Conservation (phyloP, 306 rosid species). For the Vigna trinervia region DNA sequence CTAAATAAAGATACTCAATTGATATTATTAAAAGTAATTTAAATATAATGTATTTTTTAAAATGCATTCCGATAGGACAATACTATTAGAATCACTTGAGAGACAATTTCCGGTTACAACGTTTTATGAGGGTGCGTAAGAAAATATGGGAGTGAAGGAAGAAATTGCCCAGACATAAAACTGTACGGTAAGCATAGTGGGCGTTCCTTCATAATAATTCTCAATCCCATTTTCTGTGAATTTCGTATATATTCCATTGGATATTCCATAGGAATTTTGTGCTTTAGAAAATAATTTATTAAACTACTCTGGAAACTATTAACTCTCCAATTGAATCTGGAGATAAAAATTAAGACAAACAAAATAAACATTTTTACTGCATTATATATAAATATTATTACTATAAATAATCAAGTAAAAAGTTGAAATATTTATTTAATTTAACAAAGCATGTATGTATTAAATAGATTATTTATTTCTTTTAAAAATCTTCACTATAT, state of each 20-base stretch:
- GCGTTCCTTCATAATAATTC: not conserved
- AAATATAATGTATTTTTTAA: too few relatives aligned
- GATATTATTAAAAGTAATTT: too few relatives aligned
- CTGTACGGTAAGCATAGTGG: too few relatives aligned
- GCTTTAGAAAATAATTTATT: not conserved
- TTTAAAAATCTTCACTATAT: not conserved
- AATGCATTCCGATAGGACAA: too few relatives aligned
- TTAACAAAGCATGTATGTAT: not conserved
- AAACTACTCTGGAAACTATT: not conserved
- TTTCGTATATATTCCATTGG: not conserved
- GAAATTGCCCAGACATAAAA: too few relatives aligned
- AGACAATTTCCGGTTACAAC: too few relatives aligned
- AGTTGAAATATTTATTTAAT: not conserved
- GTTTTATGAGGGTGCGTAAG: too few relatives aligned
- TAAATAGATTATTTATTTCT: not conserved
- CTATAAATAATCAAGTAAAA: not conserved
- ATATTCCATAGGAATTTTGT: not conserved
- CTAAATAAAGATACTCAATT: too few relatives aligned
- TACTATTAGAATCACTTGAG: too few relatives aligned
- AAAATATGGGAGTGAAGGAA: too few relatives aligned
- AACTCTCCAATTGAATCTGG: conserved; percentile 17
- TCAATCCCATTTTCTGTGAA: not conserved
- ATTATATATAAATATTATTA: too few relatives aligned
- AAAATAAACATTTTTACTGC: too few relatives aligned
- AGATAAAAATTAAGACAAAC: not conserved